Evolutionary conservation across 805 yeast species (phyloP), one percentile per base, ranked within the genome.

Genomic region (Hanseniaspora taiwanica): DNA sequence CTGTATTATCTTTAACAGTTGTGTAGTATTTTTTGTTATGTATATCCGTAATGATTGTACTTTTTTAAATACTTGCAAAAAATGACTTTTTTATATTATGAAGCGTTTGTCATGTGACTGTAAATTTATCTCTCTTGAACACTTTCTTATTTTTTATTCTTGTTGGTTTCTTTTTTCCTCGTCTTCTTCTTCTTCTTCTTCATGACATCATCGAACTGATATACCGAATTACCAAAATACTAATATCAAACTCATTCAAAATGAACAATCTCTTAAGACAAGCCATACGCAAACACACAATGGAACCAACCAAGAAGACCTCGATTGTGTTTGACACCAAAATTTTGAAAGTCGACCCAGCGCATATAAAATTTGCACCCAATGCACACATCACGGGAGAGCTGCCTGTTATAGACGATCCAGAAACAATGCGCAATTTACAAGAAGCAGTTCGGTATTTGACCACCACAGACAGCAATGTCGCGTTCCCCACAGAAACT

Each of bases 401-500:
- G 1, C 40, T 60, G 18, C 76, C 78, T 3, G 53, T 48, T 0
- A 66, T 80, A 16, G 49, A 66, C 1, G 84, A 79, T 50, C 50
- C 63, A n/a, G 55, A 55, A 21, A 78, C 93, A 0, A 59, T 63
- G 43, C 42, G 49, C 9, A 72, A 72, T 44, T 59, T 86, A 2
- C 39, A 58, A 9, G 59, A 59, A 16, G 96, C 96, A 5, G 77
- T 85, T 0, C 49, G 62, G 2, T 59, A 76, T 4, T 58, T 86
- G 4, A 56, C 63, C 14, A 57, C 59, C 2, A 63, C 78, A 0
- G 55, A 68, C 29, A 64, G 75, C 21, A 85, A 79, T 0, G 86
- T 91, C 12, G 97, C 89, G 0, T 87, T 91, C 51, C 98, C 98
- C 2, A 84, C 98, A 0, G 98, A 91, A 55, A 91, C 98, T 0